These are phyloP conservation scores for Rhodotorula sp. DNA, from an alignment of 1,284 basidiomycete species.

Conservation along the genomic window DNA sequence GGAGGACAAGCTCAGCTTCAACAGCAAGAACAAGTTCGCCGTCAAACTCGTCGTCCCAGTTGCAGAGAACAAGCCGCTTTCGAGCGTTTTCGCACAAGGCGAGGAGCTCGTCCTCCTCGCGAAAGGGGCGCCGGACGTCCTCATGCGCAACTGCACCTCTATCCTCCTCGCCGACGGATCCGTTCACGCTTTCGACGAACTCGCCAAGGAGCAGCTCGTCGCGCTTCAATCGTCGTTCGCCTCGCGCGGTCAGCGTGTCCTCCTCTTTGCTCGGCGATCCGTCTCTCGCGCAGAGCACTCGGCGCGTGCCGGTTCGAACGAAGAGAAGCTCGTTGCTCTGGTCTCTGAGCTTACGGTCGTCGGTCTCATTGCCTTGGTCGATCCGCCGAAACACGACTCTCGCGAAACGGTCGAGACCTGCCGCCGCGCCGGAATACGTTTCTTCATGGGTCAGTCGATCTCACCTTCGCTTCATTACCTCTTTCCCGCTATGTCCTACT, in stretches of 20 bases:
- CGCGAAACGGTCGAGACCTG: slow-evolving; percentile 57
- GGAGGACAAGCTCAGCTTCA: slow-evolving; percentile 21
- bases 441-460: slow-evolving; percentile 13
- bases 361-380: slow-evolving; percentile 64
- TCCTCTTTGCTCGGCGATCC: slow-evolving; percentile 54
- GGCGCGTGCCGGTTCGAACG: slow-evolving; percentile 44
- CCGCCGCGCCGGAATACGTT: slow-evolving; percentile 54
- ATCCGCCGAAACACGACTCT: slow-evolving; percentile 64
- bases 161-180: slow-evolving; percentile 49
- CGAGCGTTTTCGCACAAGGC: not conserved
- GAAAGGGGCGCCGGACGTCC: slow-evolving; percentile 60
- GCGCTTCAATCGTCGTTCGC: slow-evolving; percentile 59
- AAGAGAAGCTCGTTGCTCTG: slow-evolving; percentile 45
- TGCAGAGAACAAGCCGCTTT: not conserved
- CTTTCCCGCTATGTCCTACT: slow-evolving; percentile 58
- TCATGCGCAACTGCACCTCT: slow-evolving; percentile 53
- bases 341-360: slow-evolving; percentile 59
- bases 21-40: slow-evolving; percentile 30
- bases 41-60: slow-evolving; percentile 24
- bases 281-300: slow-evolving; percentile 41
- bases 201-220: slow-evolving; percentile 47
- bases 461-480: slow-evolving; percentile 39
- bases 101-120: slow-evolving; percentile 39
- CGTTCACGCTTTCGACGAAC: slow-evolving; percentile 50
- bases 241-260: slow-evolving; percentile 62